Percentiles rank a stretch among this genome's conserved stretches.
Evolutionary conservation across 2,329 filamentous ascomycete genomes (phyloP).

Genomic region (Epichloe amarillans): DNA sequence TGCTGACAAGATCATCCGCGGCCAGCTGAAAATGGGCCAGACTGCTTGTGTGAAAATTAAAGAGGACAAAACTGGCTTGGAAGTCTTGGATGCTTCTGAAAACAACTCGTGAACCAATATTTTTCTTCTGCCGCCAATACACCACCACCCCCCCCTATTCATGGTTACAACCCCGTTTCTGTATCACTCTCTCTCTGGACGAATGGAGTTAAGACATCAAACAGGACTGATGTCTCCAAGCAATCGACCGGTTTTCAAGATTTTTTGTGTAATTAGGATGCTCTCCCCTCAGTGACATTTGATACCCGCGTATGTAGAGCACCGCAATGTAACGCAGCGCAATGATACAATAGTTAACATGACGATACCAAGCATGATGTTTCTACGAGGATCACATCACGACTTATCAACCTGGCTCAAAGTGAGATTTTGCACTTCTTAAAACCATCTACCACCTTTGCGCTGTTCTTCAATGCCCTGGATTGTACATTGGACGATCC

Average conservation of each 20-base stretch:
- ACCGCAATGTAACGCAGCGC: background rate
- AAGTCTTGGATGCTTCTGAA: conserved; percentile 25
- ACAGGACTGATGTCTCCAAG: too few species aligned
- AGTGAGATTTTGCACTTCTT: too few species aligned
- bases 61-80: conserved; percentile 44
- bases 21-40: conserved; percentile 64
- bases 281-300: background rate
- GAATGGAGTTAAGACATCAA: background rate
- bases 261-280: background rate
- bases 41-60: conserved; percentile 57
- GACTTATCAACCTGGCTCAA: background rate
- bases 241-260: too few species aligned
- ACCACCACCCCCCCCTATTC: too few species aligned
- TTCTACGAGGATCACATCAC: too few species aligned
- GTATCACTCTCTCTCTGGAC: too few species aligned
- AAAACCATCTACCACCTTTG: too few species aligned
- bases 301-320: background rate
- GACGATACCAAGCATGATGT: background rate
- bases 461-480: too few species aligned
- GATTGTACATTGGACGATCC: too few species aligned
- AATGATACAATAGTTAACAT: background rate
- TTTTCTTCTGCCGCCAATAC: too few species aligned
- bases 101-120: background rate
- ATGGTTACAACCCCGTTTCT: too few species aligned
- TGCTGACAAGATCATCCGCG: conserved; percentile 84